Conservation (phyloP, 1,139 yeast species). For the Candida albicans region DNA sequence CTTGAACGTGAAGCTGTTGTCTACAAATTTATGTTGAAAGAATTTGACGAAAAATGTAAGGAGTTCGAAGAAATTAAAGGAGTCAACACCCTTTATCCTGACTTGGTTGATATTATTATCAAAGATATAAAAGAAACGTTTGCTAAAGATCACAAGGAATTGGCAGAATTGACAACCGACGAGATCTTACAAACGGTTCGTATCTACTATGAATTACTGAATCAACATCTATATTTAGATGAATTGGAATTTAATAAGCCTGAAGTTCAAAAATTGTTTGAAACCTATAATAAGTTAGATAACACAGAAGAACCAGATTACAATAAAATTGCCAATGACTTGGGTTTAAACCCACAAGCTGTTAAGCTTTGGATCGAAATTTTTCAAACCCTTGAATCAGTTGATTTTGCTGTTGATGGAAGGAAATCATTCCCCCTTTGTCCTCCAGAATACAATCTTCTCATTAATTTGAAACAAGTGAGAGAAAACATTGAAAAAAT, state of each 20-base stretch:
- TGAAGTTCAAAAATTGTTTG: slow-evolving; percentile 25
- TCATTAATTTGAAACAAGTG: slow-evolving; percentile 7
- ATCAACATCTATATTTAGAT: slow-evolving; percentile 30
- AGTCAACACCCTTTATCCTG: neutral
- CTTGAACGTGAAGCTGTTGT: slow-evolving; percentile 9
- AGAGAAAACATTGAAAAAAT: slow-evolving; percentile 1
- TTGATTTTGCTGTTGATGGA: slow-evolving; percentile 29
- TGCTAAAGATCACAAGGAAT: neutral
- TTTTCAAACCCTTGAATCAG: slow-evolving; percentile 29
- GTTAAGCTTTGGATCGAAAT: slow-evolving; percentile 33
- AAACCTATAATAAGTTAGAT: slow-evolving; percentile 17
- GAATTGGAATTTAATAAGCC: slow-evolving; percentile 30
- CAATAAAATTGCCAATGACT: slow-evolving; percentile 16
- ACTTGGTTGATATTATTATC: slow-evolving; percentile 6
- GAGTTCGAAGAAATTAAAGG: slow-evolving; percentile 3
- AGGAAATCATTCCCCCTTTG: slow-evolving; percentile 29
- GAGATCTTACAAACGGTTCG: slow-evolving; percentile 32
- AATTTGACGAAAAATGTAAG: slow-evolving; percentile 10
- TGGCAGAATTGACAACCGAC: slow-evolving; percentile 17
- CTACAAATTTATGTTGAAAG: slow-evolving; percentile 11
- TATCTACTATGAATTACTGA: slow-evolving; percentile 32
- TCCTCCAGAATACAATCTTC: slow-evolving; percentile 28
- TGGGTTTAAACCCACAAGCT: slow-evolving; percentile 18
- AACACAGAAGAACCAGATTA: slow-evolving; percentile 12
- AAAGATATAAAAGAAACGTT: slow-evolving; percentile 10